Evolutionary conservation across 805 yeast species (phyloP).

Genomic region (Vanderwaltozyma tropicalis): DNA sequence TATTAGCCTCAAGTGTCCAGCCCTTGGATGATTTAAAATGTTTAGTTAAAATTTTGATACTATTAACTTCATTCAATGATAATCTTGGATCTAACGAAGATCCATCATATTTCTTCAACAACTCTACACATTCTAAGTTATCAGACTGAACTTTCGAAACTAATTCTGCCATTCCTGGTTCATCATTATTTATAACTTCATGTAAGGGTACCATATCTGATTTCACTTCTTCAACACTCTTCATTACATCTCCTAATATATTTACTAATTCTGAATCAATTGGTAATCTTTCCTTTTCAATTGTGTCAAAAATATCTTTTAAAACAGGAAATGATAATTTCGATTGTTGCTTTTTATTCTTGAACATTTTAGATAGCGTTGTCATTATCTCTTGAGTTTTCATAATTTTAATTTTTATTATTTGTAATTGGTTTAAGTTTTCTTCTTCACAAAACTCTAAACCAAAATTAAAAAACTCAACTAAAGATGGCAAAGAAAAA

Average conservation of each 20-base stretch:
- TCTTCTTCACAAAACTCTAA: conserved; percentile 10
- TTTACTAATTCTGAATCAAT: conserved; percentile 9
- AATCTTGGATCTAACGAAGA: conserved; percentile 27
- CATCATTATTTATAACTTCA: conserved; percentile 7
- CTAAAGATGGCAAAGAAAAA: conserved; percentile 7
- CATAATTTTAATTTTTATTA: conserved; percentile 10
- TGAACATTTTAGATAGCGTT: conserved; percentile 8
- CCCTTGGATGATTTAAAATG: conserved; percentile 7
- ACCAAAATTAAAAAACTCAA: conserved; percentile 13
- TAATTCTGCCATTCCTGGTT: conserved; percentile 5
- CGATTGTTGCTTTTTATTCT: conserved; percentile 3
- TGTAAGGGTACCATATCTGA: conserved; percentile 10
- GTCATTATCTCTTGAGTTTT: conserved; percentile 10
- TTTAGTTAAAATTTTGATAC: conserved; percentile 9
- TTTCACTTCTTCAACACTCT: conserved; percentile 7
- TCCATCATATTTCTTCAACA: conserved; percentile 21
- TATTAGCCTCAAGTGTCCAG: conserved; percentile 5
- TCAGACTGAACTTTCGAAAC: conserved; percentile 3
- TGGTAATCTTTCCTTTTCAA: conserved; percentile 14
- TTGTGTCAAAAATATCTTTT: conserved; percentile 2
- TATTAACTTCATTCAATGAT: conserved; percentile 19
- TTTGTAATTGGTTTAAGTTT: conserved; percentile 14
- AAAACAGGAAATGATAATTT: conserved; percentile 9
- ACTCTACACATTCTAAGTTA: conserved; percentile 2
- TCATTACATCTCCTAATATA: conserved; percentile 8